Conservation (phyloP, 169 alveolate species). For the Plasmodium malariae region DNA sequence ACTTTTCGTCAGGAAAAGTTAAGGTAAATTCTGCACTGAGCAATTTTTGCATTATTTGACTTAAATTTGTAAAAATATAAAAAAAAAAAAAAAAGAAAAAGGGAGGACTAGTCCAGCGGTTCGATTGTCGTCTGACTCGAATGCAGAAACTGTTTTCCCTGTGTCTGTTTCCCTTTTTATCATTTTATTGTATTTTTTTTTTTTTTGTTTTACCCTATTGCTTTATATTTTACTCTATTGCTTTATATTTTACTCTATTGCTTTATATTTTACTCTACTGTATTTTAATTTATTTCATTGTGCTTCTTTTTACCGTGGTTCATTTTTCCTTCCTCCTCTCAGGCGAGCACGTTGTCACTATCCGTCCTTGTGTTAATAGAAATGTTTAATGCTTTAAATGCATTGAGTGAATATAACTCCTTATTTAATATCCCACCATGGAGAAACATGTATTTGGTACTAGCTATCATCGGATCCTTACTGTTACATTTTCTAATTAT, state of each 20-base stretch:
- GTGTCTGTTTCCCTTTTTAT: not conserved
- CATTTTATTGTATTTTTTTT: not conserved
- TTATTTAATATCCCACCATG: constrained; percentile 97
- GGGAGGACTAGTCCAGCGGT: too few relatives aligned
- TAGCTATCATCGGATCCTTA: constrained; percentile 94
- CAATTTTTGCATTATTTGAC: too few relatives aligned
- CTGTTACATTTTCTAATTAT: constrained; percentile 94
- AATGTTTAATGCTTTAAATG: constrained; percentile 99
- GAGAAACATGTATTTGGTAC: constrained; percentile 94
- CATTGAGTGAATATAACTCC: constrained; percentile 98
- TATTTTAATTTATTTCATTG: too few relatives aligned
- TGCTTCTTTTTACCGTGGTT: too few relatives aligned
- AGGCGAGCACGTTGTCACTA: constrained; percentile 96
- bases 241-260: too few relatives aligned
- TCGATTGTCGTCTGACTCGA: too few relatives aligned
- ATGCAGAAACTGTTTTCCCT: too few relatives aligned
- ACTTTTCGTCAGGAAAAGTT: constrained; percentile 97
- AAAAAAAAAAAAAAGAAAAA: too few relatives aligned
- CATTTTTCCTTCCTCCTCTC: not conserved
- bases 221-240: not conserved
- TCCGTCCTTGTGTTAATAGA: constrained; percentile 98
- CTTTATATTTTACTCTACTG: too few relatives aligned
- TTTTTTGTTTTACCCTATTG: not conserved
- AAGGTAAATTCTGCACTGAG: constrained; percentile 82
- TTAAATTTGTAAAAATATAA: too few relatives aligned